These are phyloP conservation scores for Cryptococcus amylolentus DNA, from an alignment of 1,284 basidiomycete genomes.

Conservation along the genomic window DNA sequence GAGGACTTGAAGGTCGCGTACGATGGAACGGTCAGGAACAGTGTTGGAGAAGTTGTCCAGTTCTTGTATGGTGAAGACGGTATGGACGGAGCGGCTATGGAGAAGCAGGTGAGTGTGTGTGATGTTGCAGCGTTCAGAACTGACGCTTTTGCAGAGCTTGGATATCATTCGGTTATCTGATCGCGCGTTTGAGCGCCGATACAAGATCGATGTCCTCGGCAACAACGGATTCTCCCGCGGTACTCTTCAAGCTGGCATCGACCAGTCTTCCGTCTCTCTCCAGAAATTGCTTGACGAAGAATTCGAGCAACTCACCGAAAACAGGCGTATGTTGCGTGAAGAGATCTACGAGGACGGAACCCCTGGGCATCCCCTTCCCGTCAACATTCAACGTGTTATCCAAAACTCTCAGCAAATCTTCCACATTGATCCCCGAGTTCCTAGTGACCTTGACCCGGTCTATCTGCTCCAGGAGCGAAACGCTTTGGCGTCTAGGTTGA, in stretches of 20 bases:
- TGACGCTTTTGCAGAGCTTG: conserved; percentile 55
- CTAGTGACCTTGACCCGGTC: conserved; percentile 83
- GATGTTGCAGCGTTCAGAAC: neutral
- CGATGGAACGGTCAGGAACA: conserved; percentile 97
- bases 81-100: conserved; percentile 97
- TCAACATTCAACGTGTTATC: conserved; percentile 90
- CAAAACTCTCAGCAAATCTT: conserved; percentile 97
- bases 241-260: conserved; percentile 88
- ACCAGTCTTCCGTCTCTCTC: conserved; percentile 82
- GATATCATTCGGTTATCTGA: conserved; percentile 83
- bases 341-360: conserved; percentile 83
- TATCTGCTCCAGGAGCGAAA: conserved; percentile 80
- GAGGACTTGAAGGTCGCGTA: conserved; percentile 98
- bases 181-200: conserved; percentile 81
- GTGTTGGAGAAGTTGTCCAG: conserved; percentile 89
- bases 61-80: conserved; percentile 98
- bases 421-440: conserved; percentile 90
- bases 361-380: conserved; percentile 72
- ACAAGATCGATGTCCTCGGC: conserved; percentile 82
- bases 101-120: conserved; percentile 63
- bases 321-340: conserved; percentile 69
- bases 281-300: conserved; percentile 88
- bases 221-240: conserved; percentile 71
- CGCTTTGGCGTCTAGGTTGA: conserved; percentile 65
- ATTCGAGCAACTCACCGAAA: conserved; percentile 69